Percentiles rank a stretch among this genome's conserved stretches.
phyloP scores from a whole-genome alignment of 352 stramenopile species.

The Blastocystis sp. region DNA sequence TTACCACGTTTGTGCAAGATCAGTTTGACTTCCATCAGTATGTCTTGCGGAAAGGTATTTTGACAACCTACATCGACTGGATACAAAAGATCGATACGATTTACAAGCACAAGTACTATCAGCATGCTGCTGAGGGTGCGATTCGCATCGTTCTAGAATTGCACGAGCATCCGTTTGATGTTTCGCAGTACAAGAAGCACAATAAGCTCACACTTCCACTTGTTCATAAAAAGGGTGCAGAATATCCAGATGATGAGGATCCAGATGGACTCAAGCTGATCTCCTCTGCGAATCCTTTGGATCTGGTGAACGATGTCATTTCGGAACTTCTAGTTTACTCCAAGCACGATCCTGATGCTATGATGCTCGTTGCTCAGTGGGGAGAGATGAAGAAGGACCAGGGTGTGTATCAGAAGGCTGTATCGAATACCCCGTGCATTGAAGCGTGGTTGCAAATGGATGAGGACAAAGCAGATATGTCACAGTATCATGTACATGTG shows the following conservation, averaged over 20 bases:
- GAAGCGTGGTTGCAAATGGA: not conserved
- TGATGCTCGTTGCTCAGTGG: slow-evolving; percentile 4
- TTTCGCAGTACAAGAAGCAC: not conserved
- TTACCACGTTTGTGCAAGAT: slow-evolving; percentile 19
- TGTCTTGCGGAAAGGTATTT: not conserved
- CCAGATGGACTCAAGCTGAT: not conserved
- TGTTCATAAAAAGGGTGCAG: slow-evolving; percentile 41
- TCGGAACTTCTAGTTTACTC: slow-evolving; percentile 14
- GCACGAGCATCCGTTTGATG: not conserved
- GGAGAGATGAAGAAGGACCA: not conserved
- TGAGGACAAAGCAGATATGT: not conserved
- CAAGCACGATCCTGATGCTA: not conserved
- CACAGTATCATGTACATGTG: not conserved
- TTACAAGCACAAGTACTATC: not conserved
- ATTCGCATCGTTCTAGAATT: not conserved
- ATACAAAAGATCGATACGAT: not conserved
- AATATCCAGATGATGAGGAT: slow-evolving; percentile 18
- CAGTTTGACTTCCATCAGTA: slow-evolving; percentile 50
- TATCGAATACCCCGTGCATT: not conserved
- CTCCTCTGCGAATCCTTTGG: not conserved
- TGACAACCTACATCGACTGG: not conserved
- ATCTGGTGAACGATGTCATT: not conserved
- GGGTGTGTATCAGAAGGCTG: not conserved
- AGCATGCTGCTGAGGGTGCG: not conserved
- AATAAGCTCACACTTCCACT: not conserved